Conservation (phyloP, 768 basidiomycete genomes). For the Tephrocybe rancida region DNA sequence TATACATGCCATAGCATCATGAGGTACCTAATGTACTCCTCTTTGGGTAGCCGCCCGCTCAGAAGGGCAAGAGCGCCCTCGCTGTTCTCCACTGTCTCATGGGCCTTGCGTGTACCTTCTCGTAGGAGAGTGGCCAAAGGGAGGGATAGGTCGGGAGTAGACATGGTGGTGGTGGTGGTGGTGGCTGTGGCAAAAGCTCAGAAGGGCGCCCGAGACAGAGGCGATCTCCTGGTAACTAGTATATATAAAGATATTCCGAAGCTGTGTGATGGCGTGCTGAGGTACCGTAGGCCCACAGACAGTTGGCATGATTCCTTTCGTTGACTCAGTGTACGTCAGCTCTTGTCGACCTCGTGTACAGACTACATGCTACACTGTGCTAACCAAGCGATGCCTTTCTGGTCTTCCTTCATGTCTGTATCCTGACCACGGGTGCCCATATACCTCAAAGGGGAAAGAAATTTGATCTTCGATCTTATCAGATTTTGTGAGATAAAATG, state of each 20-base stretch:
- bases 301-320: too few species aligned
- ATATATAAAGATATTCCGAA: neutral
- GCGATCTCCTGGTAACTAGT: neutral
- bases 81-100: conserved; percentile 60
- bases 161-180: conserved; percentile 31
- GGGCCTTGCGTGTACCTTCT: conserved; percentile 52
- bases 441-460: too few species aligned
- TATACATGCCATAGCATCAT: conserved; percentile 84
- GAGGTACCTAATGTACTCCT: conserved; percentile 70
- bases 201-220: neutral
- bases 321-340: conserved; percentile 3
- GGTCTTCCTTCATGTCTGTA: too few species aligned
- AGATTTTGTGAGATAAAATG: too few species aligned
- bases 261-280: too few species aligned
- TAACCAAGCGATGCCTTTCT: too few species aligned
- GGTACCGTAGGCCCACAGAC: too few species aligned
- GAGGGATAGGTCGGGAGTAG: conserved; percentile 37
- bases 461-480: too few species aligned
- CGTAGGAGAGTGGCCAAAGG: conserved; percentile 50
- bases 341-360: too few species aligned
- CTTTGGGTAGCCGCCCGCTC: conserved; percentile 57
- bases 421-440: too few species aligned
- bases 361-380: too few species aligned
- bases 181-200: too few species aligned
- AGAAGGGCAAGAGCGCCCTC: conserved; percentile 58